Percentiles rank a stretch among this genome's conserved stretches.
phyloP scores from a whole-genome alignment of 257 asterid species.

The Solanum lignicaule region DNA sequence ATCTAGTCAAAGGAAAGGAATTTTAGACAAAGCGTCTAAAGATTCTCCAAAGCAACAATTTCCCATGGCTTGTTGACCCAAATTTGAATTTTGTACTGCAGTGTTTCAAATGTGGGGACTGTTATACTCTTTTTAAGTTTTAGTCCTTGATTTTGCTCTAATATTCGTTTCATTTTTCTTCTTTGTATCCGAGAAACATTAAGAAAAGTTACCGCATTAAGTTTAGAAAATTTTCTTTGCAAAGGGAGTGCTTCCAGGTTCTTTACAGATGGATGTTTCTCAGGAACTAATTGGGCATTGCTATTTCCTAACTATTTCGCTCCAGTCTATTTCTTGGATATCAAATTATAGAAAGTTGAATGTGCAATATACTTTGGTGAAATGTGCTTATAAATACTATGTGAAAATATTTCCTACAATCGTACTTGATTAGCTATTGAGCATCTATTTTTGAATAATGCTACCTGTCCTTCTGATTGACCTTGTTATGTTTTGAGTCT shows the following conservation, averaged over 20 bases:
- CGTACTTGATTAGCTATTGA: neutral
- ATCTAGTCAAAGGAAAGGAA: neutral
- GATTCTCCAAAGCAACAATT: neutral
- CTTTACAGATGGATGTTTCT: neutral
- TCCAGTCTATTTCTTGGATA: neutral
- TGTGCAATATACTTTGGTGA: neutral
- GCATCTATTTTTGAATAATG: neutral
- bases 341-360: neutral
- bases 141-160: neutral
- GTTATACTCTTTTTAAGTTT: neutral
- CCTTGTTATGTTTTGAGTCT: neutral
- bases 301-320: neutral
- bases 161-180: neutral
- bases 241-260: neutral
- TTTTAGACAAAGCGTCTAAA: neutral
- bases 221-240: neutral
- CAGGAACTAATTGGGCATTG: neutral
- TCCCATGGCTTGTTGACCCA: neutral
- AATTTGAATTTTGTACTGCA: neutral
- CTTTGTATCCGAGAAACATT: neutral
- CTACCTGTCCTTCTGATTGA: neutral
- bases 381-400: neutral
- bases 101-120: neutral
- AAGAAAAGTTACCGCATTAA: neutral
- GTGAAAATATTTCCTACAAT: neutral